Evolutionary conservation across 768 basidiomycete species (phyloP), one percentile per base, ranked within the genome.

Genomic region (Multifurca ochricompacta): DNA sequence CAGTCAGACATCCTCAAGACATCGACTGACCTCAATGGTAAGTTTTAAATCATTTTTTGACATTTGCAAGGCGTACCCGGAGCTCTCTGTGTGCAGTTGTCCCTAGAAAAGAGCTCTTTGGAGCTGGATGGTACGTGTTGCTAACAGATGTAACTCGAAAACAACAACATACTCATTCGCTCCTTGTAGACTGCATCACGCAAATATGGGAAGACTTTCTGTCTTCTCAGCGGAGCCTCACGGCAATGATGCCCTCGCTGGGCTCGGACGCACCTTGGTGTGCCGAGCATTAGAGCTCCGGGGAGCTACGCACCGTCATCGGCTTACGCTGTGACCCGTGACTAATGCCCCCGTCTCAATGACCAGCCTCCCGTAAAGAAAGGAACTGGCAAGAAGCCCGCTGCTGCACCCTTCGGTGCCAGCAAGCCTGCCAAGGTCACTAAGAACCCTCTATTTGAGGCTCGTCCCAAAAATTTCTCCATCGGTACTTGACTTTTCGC

Each of bases 381-480:
- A 67, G 81, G 82, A 72, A 69, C 84, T 59, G 79, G 80, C 61
- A 91, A 88, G 77, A 91, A 87, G 75, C 87, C 87, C 62, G 90
- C 90, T 60, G 78, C 85, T 54, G 87, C 90, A 13, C 89, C 90
- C 42, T 84, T 83, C 65, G 85, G 87, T 68, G 83, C 84, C 64
- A 78, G 78, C 77, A 90, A 90, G 74, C 59, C 75, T 32, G 69
- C 77, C 62, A 91, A 92, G 74, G 65, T 71, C 34, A 83, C 83
- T 71, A 95, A 94, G 77, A 97, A 97, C 79, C 95, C 95, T 64
- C 82, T 98, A 63, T 96, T 97, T 70, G 93, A 97, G 77, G 69
- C 91, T 51, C 76, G 69, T 58, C 81, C 92, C 64, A 89, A 87
- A 72, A 94, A 93, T 78, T 97, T 95, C 70, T 91, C 91, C 68